Base-by-base conservation (phyloP, 768 basidiomycete species). In the Suillus placidus region DNA sequence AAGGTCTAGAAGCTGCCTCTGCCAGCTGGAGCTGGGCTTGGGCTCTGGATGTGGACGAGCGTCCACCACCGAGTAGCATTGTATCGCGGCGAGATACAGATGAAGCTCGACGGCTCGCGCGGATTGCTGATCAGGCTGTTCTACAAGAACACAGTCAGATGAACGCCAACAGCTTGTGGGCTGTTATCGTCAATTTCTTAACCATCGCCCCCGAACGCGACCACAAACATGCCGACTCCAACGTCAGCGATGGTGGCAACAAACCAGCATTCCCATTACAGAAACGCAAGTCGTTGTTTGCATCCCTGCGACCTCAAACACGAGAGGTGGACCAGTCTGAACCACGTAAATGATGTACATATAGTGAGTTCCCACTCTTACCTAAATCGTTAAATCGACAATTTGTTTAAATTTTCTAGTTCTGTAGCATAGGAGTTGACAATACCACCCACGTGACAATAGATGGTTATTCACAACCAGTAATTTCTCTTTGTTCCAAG, bases 41-140 rank as follows among this genome's bases (percentile, higher is more conserved):
- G 95, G 94, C 90, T 7, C 76, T 94, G 64, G 90, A 93, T 67
- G 87, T 82, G 18, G 80, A 86, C 60, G 95, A 97, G 78, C 81
- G 83, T 23, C 97, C 97, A 4, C 97, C 97, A 5, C 92, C 96
- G 3, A 93, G 91, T 71, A 95, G 94, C 62, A 94, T 98, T 69
- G 92, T 93, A 38, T 88, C 92, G n/a, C 81, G 95, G 64, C 79
- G 95, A 62, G 96, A 99, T 71, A 96, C 94, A 6, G 81, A 82
- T 45, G 93, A 95, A 78, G 93, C 93, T 12, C 80, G 88, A 32
- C 80, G 84, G 71, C 79, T 95, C 47, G 92, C 91, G 32, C 85
- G 83, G 60, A 83, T 93, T 42, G 93, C 93, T 6, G 93, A 94
- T 72, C 82, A 85, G 74, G 81, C 85, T 18, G 79, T 88, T 51